These are phyloP conservation scores for Penicillium longicatenatum DNA, from an alignment of 495 filamentous ascomycete species.

Conservation along the genomic window DNA sequence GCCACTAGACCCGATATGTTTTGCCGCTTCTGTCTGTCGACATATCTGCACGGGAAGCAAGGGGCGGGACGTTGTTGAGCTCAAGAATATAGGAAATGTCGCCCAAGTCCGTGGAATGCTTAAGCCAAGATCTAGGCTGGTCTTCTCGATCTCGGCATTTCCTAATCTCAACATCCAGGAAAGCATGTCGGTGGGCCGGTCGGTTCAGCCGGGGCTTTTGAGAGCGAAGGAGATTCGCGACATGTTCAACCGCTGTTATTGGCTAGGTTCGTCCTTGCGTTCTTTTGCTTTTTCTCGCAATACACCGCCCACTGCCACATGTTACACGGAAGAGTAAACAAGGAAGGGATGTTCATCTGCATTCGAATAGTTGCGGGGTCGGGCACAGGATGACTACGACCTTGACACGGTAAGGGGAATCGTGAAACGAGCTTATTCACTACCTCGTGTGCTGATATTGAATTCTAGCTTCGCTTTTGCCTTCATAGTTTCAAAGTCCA, in stretches of 20 bases:
- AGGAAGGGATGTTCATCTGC: background rate
- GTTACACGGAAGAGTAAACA: background rate
- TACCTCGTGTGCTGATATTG: background rate
- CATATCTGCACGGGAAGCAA: background rate
- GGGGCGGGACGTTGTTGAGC: background rate
- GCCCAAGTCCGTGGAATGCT: background rate
- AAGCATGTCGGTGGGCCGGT: background rate
- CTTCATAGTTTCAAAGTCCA: no score
- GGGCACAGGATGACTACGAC: background rate
- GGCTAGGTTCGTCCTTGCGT: background rate
- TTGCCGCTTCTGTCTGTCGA: background rate
- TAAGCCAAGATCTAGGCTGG: background rate
- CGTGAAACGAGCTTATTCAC: background rate
- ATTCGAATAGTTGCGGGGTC: background rate
- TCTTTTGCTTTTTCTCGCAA: background rate
- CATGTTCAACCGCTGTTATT: background rate
- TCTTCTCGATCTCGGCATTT: background rate
- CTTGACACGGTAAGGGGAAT: background rate
- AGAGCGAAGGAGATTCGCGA: background rate
- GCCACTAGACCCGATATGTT: no score
- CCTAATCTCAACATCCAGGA: background rate
- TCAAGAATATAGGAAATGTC: background rate
- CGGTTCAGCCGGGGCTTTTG: background rate
- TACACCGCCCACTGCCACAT: background rate
- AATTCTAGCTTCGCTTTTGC: no score